phyloP scores from a whole-genome alignment of 176 grass and related monocot species.

The Hyparrhenia diplandra region DNA sequence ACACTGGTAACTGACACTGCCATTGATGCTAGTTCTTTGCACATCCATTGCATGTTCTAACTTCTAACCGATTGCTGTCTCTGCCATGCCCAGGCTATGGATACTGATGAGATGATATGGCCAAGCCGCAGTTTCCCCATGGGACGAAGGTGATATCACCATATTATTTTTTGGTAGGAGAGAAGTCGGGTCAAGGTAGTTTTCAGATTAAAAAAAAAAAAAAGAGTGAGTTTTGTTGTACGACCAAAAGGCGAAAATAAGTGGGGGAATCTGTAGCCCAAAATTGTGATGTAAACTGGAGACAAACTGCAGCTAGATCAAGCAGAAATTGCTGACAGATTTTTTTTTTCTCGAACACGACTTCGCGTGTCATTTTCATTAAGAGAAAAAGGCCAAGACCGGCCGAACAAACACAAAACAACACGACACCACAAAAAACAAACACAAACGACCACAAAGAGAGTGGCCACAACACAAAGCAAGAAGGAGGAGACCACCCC shows the following conservation, averaged over 20 bases:
- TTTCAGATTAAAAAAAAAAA: background rate
- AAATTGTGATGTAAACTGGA: constrained; percentile 25
- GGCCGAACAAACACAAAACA: too few relatives aligned
- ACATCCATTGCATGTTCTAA: background rate
- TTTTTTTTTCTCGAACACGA: too few relatives aligned
- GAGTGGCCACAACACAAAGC: too few relatives aligned
- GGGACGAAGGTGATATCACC: background rate
- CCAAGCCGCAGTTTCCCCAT: background rate
- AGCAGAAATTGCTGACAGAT: background rate
- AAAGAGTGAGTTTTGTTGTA: constrained; percentile 11
- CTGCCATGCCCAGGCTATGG: constrained; percentile 47
- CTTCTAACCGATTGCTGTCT: background rate
- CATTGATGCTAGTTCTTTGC: background rate
- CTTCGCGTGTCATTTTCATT: too few relatives aligned
- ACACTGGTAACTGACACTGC: constrained; percentile 49
- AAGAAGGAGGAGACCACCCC: too few relatives aligned
- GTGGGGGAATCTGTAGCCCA: background rate
- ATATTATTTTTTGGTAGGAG: constrained; percentile 31
- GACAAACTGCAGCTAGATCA: background rate
- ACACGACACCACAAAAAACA: too few relatives aligned
- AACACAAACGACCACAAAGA: too few relatives aligned
- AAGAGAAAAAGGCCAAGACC: too few relatives aligned
- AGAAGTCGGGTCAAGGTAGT: constrained; percentile 13
- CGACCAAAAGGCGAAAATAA: constrained; percentile 26
- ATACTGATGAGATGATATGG: constrained; percentile 48